Conservation (phyloP, 1,284 basidiomycete species). For the Apiotrichum gracile region DNA sequence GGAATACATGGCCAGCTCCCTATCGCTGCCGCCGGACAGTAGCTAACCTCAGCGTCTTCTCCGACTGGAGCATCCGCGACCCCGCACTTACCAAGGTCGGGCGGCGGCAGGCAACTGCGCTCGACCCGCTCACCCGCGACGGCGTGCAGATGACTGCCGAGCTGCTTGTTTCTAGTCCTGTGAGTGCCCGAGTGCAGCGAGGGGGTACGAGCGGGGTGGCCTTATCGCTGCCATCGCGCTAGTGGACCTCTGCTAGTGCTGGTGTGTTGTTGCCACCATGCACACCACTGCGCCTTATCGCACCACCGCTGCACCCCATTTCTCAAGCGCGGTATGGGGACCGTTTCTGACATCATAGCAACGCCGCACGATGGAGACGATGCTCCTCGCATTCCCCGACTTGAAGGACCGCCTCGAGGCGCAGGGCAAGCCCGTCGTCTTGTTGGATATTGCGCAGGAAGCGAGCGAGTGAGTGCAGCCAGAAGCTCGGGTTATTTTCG, state of each 20-base stretch:
- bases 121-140: constrained; percentile 35
- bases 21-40: too few relatives aligned
- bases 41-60: constrained; percentile 31
- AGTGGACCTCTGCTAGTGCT: background rate
- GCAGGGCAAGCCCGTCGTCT: constrained; percentile 35
- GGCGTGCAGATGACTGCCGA: constrained; percentile 37
- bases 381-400: constrained; percentile 37
- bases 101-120: constrained; percentile 29
- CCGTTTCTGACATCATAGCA: constrained; percentile 23
- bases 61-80: constrained; percentile 45
- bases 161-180: constrained; percentile 42
- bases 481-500: background rate
- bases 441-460: constrained; percentile 44
- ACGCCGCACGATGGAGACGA: constrained; percentile 44
- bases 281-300: background rate
- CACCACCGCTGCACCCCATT: background rate
- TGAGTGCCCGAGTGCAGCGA: constrained; percentile 11
- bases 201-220: background rate
- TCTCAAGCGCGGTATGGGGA: background rate
- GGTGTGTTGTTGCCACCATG: background rate
- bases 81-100: constrained; percentile 43
- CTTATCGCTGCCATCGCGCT: background rate
- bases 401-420: constrained; percentile 31
- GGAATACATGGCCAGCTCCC: too few relatives aligned
- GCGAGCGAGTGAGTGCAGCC: constrained; percentile 31